These are phyloP conservation scores for Plasmodium inui DNA, from an alignment of 169 alveolate species.

Conservation along the genomic window DNA sequence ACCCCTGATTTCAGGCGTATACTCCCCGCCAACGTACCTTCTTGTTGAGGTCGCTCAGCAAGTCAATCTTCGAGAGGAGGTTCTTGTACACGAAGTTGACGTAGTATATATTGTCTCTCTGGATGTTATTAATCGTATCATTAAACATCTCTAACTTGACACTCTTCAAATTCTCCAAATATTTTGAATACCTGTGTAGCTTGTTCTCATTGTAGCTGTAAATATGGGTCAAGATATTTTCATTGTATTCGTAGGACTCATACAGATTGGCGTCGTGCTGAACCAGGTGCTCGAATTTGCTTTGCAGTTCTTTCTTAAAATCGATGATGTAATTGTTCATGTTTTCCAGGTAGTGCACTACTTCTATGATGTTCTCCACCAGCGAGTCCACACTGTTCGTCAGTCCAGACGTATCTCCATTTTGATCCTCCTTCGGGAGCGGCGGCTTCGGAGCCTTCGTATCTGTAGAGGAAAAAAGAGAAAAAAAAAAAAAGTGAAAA, in stretches of 20 bases:
- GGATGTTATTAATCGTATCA: slow-evolving; percentile 35
- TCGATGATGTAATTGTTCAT: slow-evolving; percentile 55
- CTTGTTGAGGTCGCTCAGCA: slow-evolving; percentile 36
- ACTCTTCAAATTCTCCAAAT: slow-evolving; percentile 20
- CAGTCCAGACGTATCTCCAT: not conserved
- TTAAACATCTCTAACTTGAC: slow-evolving; percentile 38
- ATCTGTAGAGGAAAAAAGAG: not conserved
- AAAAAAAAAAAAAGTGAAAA: not conserved
- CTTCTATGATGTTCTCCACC: slow-evolving; percentile 35
- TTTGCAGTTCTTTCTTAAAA: slow-evolving; percentile 36
- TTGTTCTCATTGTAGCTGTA: slow-evolving; percentile 28
- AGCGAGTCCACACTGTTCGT: slow-evolving; percentile 21
- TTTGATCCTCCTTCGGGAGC: not conserved
- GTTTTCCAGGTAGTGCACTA: slow-evolving; percentile 38
- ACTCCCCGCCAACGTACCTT: slow-evolving; percentile 22
- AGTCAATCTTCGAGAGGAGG: slow-evolving; percentile 44
- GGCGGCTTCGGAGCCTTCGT: not conserved
- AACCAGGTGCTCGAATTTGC: slow-evolving; percentile 32
- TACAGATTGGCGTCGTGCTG: slow-evolving; percentile 40
- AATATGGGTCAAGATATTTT: slow-evolving; percentile 25
- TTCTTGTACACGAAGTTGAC: slow-evolving; percentile 41
- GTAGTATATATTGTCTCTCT: slow-evolving; percentile 49
- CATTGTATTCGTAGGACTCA: slow-evolving; percentile 53
- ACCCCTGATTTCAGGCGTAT: not conserved
- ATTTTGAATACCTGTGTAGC: slow-evolving; percentile 20